Percentiles rank a stretch among this genome's conserved stretches.
phyloP scores from a whole-genome alignment of 306 rosid species.

The Gastrolobium villosum region DNA sequence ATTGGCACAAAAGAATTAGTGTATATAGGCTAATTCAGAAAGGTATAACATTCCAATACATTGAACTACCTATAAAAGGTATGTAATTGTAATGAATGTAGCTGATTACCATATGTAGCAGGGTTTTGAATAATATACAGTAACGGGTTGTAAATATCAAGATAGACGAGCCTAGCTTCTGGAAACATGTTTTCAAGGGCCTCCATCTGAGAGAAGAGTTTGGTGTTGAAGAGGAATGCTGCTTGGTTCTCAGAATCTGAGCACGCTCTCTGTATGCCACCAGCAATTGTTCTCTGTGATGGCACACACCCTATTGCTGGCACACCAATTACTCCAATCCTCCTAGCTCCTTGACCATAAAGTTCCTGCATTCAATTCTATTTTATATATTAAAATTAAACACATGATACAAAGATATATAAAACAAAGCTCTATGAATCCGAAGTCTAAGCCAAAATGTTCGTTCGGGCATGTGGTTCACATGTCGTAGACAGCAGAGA shows the following conservation, averaged over 20 bases:
- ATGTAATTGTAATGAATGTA: background rate
- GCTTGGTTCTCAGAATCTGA: conserved; percentile 59
- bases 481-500: too few relatives aligned
- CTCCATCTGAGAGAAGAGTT: conserved; percentile 54
- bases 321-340: conserved; percentile 59
- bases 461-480: background rate
- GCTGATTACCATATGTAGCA: conserved; percentile 58
- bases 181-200: conserved; percentile 49
- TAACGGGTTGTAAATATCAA: conserved; percentile 61
- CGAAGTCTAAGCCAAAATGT: background rate
- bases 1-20: background rate
- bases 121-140: conserved; percentile 62
- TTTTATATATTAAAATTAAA: background rate
- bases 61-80: background rate
- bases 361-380: conserved; percentile 52
- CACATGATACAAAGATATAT: background rate
- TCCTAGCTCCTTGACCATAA: conserved; percentile 71
- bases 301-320: conserved; percentile 72
- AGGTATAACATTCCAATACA: background rate
- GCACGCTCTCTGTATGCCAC: conserved; percentile 57
- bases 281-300: conserved; percentile 62
- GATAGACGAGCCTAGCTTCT: conserved; percentile 66
- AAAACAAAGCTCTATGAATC: background rate
- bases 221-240: conserved; percentile 71
- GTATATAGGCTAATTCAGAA: background rate